Percentiles rank a stretch among this genome's conserved stretches.
phyloP scores from a whole-genome alignment of 176 grass and related monocot genomes.

The Musa schizocarpa region DNA sequence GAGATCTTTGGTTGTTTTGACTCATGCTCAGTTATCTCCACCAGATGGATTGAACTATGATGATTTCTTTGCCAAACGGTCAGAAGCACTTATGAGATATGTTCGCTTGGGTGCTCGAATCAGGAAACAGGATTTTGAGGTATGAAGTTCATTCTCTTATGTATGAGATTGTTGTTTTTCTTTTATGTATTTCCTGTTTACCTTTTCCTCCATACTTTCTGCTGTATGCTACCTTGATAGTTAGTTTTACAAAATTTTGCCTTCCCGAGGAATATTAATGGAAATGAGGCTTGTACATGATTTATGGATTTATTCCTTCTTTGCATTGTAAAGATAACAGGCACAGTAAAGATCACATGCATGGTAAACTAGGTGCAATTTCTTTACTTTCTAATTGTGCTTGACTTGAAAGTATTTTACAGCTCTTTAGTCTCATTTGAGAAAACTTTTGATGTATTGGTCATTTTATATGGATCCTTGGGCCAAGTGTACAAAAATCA shows the following conservation, averaged over 20 bases:
- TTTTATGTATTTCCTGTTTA: background rate
- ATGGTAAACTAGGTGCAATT: too few species aligned
- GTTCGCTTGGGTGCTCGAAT: slow-evolving; percentile 14
- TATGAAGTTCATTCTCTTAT: background rate
- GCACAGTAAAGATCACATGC: too few species aligned
- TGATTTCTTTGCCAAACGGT: slow-evolving; percentile 20
- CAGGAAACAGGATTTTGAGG: slow-evolving; percentile 12
- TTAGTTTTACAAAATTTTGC: background rate
- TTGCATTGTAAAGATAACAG: too few species aligned
- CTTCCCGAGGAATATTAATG: background rate
- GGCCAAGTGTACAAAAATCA: too few species aligned
- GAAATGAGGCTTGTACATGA: background rate
- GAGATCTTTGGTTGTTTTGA: slow-evolving; percentile 21
- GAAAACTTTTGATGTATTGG: too few species aligned
- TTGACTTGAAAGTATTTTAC: too few species aligned
- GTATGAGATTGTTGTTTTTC: background rate
- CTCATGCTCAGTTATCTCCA: slow-evolving; percentile 23
- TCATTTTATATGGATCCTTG: too few species aligned
- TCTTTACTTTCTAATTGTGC: too few species aligned
- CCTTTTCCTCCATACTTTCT: background rate
- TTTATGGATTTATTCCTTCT: too few species aligned
- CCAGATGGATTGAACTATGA: slow-evolving; percentile 24
- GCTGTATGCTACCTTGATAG: background rate
- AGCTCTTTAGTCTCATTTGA: too few species aligned
- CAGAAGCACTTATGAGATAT: slow-evolving; percentile 19